Percentiles rank a stretch among this genome's conserved stretches.
Conservation (phyloP, 495 filamentous ascomycete genomes). For the Penicillium flavigenum region DNA sequence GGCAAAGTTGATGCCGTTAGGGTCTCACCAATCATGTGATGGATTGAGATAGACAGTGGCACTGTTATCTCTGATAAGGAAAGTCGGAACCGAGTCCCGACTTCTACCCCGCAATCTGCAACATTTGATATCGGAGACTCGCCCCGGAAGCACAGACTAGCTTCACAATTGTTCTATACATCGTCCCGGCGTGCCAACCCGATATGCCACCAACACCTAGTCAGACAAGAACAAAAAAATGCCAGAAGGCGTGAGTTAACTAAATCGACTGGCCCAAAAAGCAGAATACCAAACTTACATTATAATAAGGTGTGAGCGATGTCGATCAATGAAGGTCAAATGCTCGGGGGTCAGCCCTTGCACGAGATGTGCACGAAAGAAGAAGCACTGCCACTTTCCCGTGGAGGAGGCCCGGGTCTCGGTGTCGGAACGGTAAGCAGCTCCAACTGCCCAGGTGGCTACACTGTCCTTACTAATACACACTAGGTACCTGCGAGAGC, state of each 20-base stretch:
- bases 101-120: conserved; percentile 14
- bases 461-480: conserved; percentile 3
- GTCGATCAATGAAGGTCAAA: conserved; percentile 42
- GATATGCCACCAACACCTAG: conserved; percentile 21
- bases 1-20: conserved; percentile 2
- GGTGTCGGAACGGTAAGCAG: conserved; percentile 32
- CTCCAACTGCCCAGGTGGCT: no score
- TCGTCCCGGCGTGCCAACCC: conserved; percentile 1
- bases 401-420: conserved; percentile 33
- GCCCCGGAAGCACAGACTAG: conserved; percentile 14
- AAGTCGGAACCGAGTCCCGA: conserved; percentile 25
- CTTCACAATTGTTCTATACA: not conserved
- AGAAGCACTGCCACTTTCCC: conserved; percentile 34
- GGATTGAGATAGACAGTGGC: no score
- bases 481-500: conserved; percentile 23
- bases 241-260: conserved; percentile 27
- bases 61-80: conserved; percentile 19
- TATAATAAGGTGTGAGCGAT: conserved; percentile 31
- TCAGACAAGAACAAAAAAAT: conserved; percentile 25
- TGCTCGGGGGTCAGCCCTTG: conserved; percentile 38
- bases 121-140: conserved; percentile 20
- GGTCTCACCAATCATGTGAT: conserved; percentile 11
- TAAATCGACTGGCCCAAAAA: no score
- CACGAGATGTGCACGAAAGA: conserved; percentile 33
- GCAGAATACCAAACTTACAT: not conserved